These are phyloP conservation scores for Hypoxylon sp. DNA, from an alignment of 2,329 filamentous ascomycete genomes.

Conservation along the genomic window DNA sequence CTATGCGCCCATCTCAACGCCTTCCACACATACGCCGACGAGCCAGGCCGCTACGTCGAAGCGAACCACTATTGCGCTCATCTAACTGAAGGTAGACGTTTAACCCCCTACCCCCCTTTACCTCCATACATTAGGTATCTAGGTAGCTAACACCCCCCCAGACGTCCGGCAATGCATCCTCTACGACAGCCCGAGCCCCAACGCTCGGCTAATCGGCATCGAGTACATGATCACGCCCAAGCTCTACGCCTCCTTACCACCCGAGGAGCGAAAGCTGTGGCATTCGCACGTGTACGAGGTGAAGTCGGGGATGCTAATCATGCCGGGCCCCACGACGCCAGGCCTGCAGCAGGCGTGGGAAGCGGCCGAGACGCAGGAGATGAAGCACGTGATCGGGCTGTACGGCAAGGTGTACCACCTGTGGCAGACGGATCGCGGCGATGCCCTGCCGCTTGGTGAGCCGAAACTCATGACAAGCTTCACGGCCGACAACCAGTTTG, in stretches of 20 bases:
- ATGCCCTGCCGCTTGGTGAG: conserved; percentile 65
- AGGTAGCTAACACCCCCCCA: conserved; percentile 39
- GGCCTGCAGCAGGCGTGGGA: conserved; percentile 77
- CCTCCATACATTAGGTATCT: not conserved
- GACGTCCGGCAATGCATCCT: conserved; percentile 88
- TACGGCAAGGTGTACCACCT: conserved; percentile 90
- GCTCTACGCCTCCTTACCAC: conserved; percentile 73
- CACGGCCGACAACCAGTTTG: conserved; percentile 61
- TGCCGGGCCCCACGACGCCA: conserved; percentile 68
- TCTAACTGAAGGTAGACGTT: conserved; percentile 67
- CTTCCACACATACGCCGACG: conserved; percentile 85
- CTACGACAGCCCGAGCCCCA: conserved; percentile 76
- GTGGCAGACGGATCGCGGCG: conserved; percentile 84
- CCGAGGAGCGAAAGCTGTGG: conserved; percentile 80
- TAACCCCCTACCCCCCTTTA: not conserved
- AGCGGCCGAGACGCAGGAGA: conserved; percentile 79
- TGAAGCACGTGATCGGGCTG: conserved; percentile 78
- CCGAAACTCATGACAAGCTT: conserved; percentile 68
- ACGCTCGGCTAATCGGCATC: conserved; percentile 81
- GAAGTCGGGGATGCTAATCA: conserved; percentile 82
- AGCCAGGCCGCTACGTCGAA: conserved; percentile 76
- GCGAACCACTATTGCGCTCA: conserved; percentile 89
- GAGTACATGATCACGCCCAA: conserved; percentile 86
- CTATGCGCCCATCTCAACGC: conserved; percentile 88
- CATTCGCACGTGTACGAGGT: conserved; percentile 82